These are phyloP conservation scores for Sarocladium strictum DNA, from an alignment of 2,329 filamentous ascomycete species.

Conservation along the genomic window DNA sequence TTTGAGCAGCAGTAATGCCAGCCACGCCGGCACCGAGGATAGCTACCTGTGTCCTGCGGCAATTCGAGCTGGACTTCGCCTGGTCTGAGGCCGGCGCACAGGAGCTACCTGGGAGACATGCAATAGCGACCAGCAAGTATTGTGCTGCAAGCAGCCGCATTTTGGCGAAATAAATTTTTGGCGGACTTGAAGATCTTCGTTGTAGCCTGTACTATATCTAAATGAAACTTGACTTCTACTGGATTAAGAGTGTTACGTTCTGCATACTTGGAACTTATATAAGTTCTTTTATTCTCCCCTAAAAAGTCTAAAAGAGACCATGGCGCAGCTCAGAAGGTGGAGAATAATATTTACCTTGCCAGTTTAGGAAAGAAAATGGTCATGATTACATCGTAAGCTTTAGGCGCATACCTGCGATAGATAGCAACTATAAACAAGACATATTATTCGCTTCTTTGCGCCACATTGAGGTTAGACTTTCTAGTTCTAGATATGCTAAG, in stretches of 20 bases:
- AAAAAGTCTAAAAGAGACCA: background rate
- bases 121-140: background rate
- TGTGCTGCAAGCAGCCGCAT: background rate
- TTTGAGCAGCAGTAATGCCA: constrained; percentile 59
- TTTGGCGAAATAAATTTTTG: background rate
- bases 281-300: too few relatives aligned
- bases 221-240: background rate
- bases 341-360: background rate
- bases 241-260: background rate
- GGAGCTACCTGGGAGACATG: background rate
- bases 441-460: background rate
- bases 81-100: background rate
- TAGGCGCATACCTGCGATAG: background rate
- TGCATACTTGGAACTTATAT: background rate
- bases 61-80: constrained; percentile 10
- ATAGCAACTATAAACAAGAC: background rate
- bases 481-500: too few relatives aligned
- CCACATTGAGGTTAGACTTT: too few relatives aligned
- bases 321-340: background rate
- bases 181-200: background rate
- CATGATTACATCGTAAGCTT: background rate
- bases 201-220: background rate
- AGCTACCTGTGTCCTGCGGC: constrained; percentile 31
- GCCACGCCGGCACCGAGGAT: constrained; percentile 54
- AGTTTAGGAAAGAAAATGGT: background rate